These are phyloP conservation scores for Penicillium flavigenum DNA, from an alignment of 495 filamentous ascomycete species.

Conservation along the genomic window DNA sequence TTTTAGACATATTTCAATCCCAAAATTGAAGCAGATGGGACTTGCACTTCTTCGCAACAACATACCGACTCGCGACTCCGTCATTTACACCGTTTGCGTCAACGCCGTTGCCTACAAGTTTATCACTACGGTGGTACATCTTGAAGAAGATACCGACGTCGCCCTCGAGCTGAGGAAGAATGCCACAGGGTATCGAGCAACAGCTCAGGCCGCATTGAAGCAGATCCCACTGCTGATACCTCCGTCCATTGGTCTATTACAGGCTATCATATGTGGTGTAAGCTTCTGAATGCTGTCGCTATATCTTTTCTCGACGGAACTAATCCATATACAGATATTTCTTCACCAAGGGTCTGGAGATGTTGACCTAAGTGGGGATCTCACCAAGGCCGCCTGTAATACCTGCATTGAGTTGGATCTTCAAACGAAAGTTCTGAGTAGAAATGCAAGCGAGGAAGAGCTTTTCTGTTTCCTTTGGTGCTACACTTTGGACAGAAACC, in stretches of 20 bases:
- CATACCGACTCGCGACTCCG: slow-evolving; percentile 7
- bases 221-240: slow-evolving; percentile 16
- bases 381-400: slow-evolving; percentile 23
- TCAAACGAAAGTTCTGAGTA: not conserved
- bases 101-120: slow-evolving; percentile 26
- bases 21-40: slow-evolving; percentile 23
- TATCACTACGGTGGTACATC: slow-evolving; percentile 13
- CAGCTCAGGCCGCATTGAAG: slow-evolving; percentile 19
- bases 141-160: slow-evolving; percentile 14
- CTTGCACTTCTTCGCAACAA: slow-evolving; percentile 14
- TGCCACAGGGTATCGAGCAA: slow-evolving; percentile 15
- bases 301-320: not conserved
- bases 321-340: slow-evolving; percentile 13
- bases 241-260: slow-evolving; percentile 17
- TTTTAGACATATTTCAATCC: slow-evolving; percentile 20
- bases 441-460: slow-evolving; percentile 15
- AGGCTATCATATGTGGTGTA: slow-evolving; percentile 14
- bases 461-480: slow-evolving; percentile 30
- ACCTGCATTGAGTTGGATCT: slow-evolving; percentile 22
- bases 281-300: not conserved
- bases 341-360: slow-evolving; percentile 27
- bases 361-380: slow-evolving; percentile 14
- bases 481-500: slow-evolving; percentile 27
- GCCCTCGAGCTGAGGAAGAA: slow-evolving; percentile 9
- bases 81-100: slow-evolving; percentile 23